Evolutionary conservation across 2,329 filamentous ascomycete species (phyloP), one percentile per base, ranked within the genome.

Genomic region (Neonectria neomacrospora): DNA sequence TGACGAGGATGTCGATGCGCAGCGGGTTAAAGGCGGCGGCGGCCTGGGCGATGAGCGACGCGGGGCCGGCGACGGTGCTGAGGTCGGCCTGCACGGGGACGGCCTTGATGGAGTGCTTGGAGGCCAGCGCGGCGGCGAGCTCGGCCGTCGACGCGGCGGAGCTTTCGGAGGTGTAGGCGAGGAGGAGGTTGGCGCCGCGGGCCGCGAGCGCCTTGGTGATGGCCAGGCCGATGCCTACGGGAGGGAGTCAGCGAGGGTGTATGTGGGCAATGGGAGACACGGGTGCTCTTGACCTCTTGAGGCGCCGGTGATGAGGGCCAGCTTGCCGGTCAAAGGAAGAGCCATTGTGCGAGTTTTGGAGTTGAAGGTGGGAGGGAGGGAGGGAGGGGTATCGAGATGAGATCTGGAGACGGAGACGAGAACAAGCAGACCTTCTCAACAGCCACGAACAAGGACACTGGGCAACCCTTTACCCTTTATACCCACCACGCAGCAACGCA

Each of bases 261-360:
- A 28, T 16, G 14, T 30, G 22, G n/a, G n/a, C 18, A 18, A n/a
- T 57, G 22, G 26, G 10, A 10, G 5, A 23, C 23, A 26, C 6
- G 23, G 23, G 23, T 23, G 22, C 39, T 58, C 71, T 65, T 82
- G n/a, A 92, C 92, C 91, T 82, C 93, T 82, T 61, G 92, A 93
- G 63, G 89, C 91, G 60, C 93, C 93, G 1, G 93, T 96, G 50
- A 96, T 84, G 68, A 96, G 89, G 56, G 87, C 92, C 54, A 94
- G 83, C 77, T 94, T 94, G 70, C 91, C 91, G 74, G 92, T 88
- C n/a, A 91, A 81, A 52, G 78, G 73, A 34, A 69, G 79, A 67
- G 79, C 66, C 79, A 82, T 81, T 60, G 52, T 55, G 42, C 16
- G 26, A 18, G 55, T 52, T 52, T 34, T 47, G 57, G 34, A 45